phyloP scores from a whole-genome alignment of 129 eudicot genomes.

The Kitagawia praeruptora region DNA sequence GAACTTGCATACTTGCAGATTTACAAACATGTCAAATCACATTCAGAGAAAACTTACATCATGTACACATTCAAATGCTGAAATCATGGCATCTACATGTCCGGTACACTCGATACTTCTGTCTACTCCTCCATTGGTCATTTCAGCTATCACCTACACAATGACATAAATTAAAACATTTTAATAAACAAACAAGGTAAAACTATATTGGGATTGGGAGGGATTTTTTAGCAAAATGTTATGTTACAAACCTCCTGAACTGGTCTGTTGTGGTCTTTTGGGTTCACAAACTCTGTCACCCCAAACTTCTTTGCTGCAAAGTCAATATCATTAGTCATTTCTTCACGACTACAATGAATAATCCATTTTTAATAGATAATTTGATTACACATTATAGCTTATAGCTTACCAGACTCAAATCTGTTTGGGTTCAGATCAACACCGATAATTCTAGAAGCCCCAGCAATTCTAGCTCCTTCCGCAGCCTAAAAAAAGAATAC shows the following conservation, averaged over 20 bases:
- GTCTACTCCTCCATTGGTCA: slow-evolving; percentile 87
- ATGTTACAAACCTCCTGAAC: slow-evolving; percentile 50
- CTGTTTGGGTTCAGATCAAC: slow-evolving; percentile 54
- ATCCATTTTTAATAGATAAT: not conserved
- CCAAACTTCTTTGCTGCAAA: slow-evolving; percentile 73
- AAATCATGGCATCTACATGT: slow-evolving; percentile 64
- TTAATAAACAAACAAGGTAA: not conserved
- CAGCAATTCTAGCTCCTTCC: slow-evolving; percentile 76
- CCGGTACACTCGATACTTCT: slow-evolving; percentile 74
- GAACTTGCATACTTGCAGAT: not conserved
- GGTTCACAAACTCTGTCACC: slow-evolving; percentile 76
- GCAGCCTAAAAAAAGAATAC: slow-evolving; percentile 40
- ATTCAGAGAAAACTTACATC: slow-evolving; percentile 37
- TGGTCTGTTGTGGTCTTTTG: slow-evolving; percentile 57
- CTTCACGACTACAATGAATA: not conserved
- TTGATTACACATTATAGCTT: not conserved
- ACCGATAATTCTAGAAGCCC: slow-evolving; percentile 72
- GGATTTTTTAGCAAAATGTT: not conserved
- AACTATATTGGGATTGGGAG: too few relatives aligned
- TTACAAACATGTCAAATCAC: not conserved
- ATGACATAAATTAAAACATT: not conserved
- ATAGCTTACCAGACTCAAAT: slow-evolving; percentile 43
- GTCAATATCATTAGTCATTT: not conserved
- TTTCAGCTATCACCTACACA: slow-evolving; percentile 56
- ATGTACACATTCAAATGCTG: slow-evolving; percentile 83